Evolutionary conservation across 1,284 basidiomycete genomes (phyloP).

Genomic region (Cystobasidium sp.): DNA sequence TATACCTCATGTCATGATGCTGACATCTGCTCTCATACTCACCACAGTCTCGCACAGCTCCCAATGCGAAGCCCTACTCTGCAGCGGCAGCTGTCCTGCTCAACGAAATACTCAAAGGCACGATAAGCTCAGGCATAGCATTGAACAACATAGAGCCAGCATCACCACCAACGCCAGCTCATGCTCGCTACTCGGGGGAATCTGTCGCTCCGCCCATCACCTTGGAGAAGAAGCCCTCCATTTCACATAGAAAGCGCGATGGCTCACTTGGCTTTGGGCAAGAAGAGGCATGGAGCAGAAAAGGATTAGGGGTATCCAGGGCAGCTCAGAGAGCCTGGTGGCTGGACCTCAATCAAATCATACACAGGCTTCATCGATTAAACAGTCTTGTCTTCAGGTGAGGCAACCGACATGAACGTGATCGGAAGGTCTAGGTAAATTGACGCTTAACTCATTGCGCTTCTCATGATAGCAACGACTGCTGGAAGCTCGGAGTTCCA

Average conservation of each 20-base stretch:
- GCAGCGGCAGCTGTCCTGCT: conserved; percentile 89
- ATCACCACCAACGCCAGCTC: conserved; percentile 1
- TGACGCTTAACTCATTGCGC: background rate
- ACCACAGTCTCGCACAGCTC: conserved; percentile 54
- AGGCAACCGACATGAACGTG: conserved; percentile 4
- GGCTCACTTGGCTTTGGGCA: conserved; percentile 11
- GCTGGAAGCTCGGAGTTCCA: conserved; percentile 95
- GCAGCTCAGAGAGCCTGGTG: conserved; percentile 21
- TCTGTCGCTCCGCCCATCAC: background rate
- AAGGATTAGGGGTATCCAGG: conserved; percentile 9
- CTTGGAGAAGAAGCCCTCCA: conserved; percentile 2
- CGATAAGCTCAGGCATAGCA: conserved; percentile 77
- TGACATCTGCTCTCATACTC: background rate
- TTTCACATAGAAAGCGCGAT: conserved; percentile 29
- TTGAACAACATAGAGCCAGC: conserved; percentile 55
- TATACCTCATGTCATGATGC: background rate
- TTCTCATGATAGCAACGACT: conserved; percentile 63
- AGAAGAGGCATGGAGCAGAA: conserved; percentile 32
- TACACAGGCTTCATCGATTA: background rate
- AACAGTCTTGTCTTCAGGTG: conserved; percentile 47
- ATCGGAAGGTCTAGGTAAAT: background rate
- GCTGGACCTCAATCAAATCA: conserved; percentile 53
- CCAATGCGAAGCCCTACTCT: conserved; percentile 67
- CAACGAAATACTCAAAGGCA: conserved; percentile 88
- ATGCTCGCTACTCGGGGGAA: conserved; percentile 21